These are phyloP conservation scores for Protomyces arabidopsidicola DNA, from an alignment of 1,139 yeast species.

Conservation along the genomic window DNA sequence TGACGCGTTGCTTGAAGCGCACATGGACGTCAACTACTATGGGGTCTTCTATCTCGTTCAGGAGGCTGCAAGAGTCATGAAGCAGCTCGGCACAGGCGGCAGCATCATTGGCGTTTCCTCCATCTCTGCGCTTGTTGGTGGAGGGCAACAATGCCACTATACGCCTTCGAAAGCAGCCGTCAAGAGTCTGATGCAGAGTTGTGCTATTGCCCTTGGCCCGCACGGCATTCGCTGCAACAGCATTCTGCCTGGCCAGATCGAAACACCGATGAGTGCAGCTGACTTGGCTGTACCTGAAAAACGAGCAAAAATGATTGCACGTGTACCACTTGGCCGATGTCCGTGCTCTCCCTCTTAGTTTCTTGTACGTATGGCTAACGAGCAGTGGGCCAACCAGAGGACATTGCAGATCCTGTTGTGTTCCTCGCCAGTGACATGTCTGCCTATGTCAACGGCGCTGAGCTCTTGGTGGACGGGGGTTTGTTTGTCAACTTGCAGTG, in stretches of 20 bases:
- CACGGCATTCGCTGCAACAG: constrained; percentile 48
- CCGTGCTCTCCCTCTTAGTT: not conserved
- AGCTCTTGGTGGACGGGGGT: constrained; percentile 49
- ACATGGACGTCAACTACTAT: constrained; percentile 46
- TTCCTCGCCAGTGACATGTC: constrained; percentile 48
- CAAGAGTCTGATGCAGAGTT: constrained; percentile 51
- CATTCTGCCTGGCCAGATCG: constrained; percentile 55
- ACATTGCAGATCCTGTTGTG: constrained; percentile 48
- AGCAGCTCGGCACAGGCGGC: constrained; percentile 48
- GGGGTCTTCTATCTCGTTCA: constrained; percentile 48
- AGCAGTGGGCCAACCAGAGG: constrained; percentile 44
- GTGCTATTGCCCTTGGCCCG: constrained; percentile 52
- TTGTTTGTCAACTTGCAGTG: constrained; percentile 46
- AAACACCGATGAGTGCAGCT: constrained; percentile 45
- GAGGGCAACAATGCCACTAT: constrained; percentile 54
- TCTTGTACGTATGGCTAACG: not conserved
- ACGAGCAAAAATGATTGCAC: constrained; percentile 37
- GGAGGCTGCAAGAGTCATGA: constrained; percentile 48
- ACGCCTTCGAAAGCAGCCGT: constrained; percentile 58
- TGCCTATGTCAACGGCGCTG: constrained; percentile 45
- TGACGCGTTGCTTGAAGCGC: constrained; percentile 44
- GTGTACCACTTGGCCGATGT: constrained; percentile 47
- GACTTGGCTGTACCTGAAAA: constrained; percentile 43
- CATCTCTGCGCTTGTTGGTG: constrained; percentile 50
- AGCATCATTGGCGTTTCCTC: constrained; percentile 47